Evolutionary conservation across 345 rosid genomes (phyloP), one percentile per base, ranked within the genome.

Genomic region (Punica granatum): DNA sequence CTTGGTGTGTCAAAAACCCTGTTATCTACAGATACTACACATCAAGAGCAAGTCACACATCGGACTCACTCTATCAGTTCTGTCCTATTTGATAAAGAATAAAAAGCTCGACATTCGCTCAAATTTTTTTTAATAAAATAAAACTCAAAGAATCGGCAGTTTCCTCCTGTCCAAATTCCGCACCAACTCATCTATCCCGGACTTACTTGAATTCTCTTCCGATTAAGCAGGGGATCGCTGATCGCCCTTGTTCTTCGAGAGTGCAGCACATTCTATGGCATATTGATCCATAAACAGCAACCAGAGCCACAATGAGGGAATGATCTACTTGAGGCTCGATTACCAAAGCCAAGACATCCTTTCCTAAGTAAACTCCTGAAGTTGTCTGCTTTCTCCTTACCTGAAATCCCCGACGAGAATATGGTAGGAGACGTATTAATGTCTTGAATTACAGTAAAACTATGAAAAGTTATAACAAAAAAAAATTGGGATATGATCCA

Each of bases 301-400:
- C 80, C 42, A 86, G 73, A 59, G 84, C 75, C 33, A 79, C 72
- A 35, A 80, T 72, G 19, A 84, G 75, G 21, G 84, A 82, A 43
- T 73, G 86, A 69, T 84, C 82, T 13, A 79, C 75, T 74, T 74
- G 70, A 44, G 86, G 78, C 62, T 84, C 83, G 64, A 82, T 83
- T 26, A 71, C 77, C 81, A 84, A 64, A 49, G 71, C 63, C 63
- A 79, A 59, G 32, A 82, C 88, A 61, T 84, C 88, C 16, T 82
- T 80, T 42, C 84, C 88, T 34, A 82, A 25, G 63, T 25, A 66
- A 19, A 82, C 53, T 48, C 88, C 90, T 18, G 76, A 76, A 32
- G 81, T 39, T 58, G 86, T 80, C 51, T 80, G 85, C 70, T 86
- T 86, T 65, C 76, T 83, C 66, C 75, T 84, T 58, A 72, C 84